phyloP scores from a whole-genome alignment of 1,284 basidiomycete species.

The Irpex sp. region DNA sequence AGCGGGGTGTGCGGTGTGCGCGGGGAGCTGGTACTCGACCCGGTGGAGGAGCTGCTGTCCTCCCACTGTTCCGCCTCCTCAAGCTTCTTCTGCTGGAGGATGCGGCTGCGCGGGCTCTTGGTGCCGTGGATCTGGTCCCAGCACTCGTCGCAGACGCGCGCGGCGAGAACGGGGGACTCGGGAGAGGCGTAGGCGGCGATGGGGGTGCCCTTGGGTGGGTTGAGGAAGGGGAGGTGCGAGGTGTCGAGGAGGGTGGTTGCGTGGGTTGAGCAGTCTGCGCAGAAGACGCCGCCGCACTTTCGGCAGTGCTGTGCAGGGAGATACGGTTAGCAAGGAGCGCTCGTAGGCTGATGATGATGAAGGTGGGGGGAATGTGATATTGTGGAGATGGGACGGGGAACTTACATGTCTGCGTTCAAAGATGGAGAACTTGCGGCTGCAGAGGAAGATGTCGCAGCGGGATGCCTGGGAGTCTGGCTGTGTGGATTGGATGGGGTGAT shows the following conservation, averaged over 20 bases:
- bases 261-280: slow-evolving; percentile 52
- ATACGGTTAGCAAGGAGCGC: slow-evolving; percentile 20
- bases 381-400: slow-evolving; percentile 14
- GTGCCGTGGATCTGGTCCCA: slow-evolving; percentile 64
- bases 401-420: slow-evolving; percentile 71
- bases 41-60: slow-evolving; percentile 31
- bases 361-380: slow-evolving; percentile 4
- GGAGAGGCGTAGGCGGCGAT: slow-evolving; percentile 53
- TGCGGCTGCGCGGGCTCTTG: slow-evolving; percentile 31
- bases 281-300: slow-evolving; percentile 78
- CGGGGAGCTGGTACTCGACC: slow-evolving; percentile 2
- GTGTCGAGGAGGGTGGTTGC: slow-evolving; percentile 62
- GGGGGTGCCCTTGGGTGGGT: slow-evolving; percentile 63
- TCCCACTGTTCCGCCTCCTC: slow-evolving; percentile 29
- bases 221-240: slow-evolving; percentile 60
- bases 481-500: slow-evolving; percentile 8
- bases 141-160: slow-evolving; percentile 71
- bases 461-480: slow-evolving; percentile 60
- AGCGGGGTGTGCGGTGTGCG: slow-evolving; percentile 28
- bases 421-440: slow-evolving; percentile 57
- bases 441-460: slow-evolving; percentile 69
- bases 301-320: slow-evolving; percentile 58
- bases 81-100: slow-evolving; percentile 34
- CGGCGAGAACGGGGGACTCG: slow-evolving; percentile 44
- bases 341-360: not conserved